Conservation (phyloP, 495 filamentous ascomycete species). For the Hypomontagnella submonticulosa region DNA sequence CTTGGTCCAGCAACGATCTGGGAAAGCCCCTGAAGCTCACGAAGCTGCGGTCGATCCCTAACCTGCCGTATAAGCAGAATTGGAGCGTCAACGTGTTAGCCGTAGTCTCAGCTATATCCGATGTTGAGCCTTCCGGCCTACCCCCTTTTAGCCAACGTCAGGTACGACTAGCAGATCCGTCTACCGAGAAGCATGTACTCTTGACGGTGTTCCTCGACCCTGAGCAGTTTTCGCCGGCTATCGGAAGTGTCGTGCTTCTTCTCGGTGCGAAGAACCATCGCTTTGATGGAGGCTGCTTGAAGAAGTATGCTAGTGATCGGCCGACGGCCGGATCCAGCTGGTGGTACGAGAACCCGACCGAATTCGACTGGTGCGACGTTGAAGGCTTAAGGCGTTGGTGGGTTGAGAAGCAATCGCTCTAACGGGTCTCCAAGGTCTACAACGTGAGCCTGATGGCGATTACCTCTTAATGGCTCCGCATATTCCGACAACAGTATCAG, state of each 20-base stretch:
- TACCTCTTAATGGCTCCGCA: too few species aligned
- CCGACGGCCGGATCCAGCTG: slow-evolving; percentile 47
- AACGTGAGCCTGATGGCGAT: too few species aligned
- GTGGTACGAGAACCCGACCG: slow-evolving; percentile 55
- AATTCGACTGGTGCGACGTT: slow-evolving; percentile 57
- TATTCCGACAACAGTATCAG: too few species aligned
- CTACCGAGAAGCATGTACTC: slow-evolving; percentile 55
- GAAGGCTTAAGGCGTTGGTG: slow-evolving; percentile 55
- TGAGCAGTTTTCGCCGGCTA: slow-evolving; percentile 49
- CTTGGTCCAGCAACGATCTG: slow-evolving; percentile 45
- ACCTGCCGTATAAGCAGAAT: slow-evolving; percentile 61
- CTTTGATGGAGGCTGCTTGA: slow-evolving; percentile 59
- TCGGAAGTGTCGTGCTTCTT: slow-evolving; percentile 57
- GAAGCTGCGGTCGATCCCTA: slow-evolving; percentile 52
- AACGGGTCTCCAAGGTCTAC: background rate
- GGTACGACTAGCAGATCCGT: slow-evolving; percentile 54
- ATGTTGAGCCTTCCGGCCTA: slow-evolving; percentile 50
- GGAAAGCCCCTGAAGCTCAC: slow-evolving; percentile 54
- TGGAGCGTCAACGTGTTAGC: slow-evolving; percentile 60
- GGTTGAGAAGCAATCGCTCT: slow-evolving; percentile 26
- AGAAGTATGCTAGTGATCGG: slow-evolving; percentile 59
- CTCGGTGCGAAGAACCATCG: slow-evolving; percentile 60
- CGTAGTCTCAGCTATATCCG: slow-evolving; percentile 54
- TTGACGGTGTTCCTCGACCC: slow-evolving; percentile 60
- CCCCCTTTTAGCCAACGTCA: slow-evolving; percentile 56